Evolutionary conservation across 495 filamentous ascomycete genomes (phyloP).

Genomic region (Xylaria nigripes): DNA sequence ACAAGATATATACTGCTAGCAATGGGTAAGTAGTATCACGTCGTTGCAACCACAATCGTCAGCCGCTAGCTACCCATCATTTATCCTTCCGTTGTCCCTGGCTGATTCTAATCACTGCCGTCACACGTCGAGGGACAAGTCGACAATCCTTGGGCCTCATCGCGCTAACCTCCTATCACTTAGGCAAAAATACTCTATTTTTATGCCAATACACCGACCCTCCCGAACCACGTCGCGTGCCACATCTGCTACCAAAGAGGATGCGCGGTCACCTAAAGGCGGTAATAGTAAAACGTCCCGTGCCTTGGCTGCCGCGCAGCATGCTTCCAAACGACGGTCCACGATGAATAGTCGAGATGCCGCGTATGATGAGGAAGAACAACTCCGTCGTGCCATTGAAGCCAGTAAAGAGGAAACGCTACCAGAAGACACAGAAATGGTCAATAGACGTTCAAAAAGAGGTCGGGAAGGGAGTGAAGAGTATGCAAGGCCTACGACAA

Average conservation of each 20-base stretch:
- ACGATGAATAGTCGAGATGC: constrained; percentile 98
- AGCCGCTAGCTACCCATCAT: background rate
- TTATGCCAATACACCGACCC: constrained; percentile 44
- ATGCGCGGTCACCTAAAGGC: constrained; percentile 40
- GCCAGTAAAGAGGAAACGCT: constrained; percentile 75
- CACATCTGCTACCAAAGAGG: constrained; percentile 51
- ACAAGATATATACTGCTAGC: constrained; percentile 66
- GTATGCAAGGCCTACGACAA: constrained; percentile 42
- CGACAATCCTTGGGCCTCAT: background rate
- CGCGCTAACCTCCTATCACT: constrained; percentile 27
- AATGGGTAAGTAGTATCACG: constrained; percentile 67
- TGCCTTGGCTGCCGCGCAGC: constrained; percentile 33
- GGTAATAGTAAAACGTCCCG: constrained; percentile 41
- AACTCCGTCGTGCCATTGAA: constrained; percentile 80
- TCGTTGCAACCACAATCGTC: background rate
- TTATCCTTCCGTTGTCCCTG: background rate
- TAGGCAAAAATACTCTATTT: constrained; percentile 50
- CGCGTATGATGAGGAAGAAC: constrained; percentile 91
- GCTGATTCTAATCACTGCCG: background rate
- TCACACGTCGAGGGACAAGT: too few species aligned
- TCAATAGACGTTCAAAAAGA: constrained; percentile 62
- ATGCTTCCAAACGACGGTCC: constrained; percentile 72
- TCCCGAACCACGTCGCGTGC: constrained; percentile 44
- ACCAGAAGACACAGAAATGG: constrained; percentile 40
- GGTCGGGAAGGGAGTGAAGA: constrained; percentile 88